Conservation (phyloP, 2,329 filamentous ascomycete species). For the Aspergillus bombycis region DNA sequence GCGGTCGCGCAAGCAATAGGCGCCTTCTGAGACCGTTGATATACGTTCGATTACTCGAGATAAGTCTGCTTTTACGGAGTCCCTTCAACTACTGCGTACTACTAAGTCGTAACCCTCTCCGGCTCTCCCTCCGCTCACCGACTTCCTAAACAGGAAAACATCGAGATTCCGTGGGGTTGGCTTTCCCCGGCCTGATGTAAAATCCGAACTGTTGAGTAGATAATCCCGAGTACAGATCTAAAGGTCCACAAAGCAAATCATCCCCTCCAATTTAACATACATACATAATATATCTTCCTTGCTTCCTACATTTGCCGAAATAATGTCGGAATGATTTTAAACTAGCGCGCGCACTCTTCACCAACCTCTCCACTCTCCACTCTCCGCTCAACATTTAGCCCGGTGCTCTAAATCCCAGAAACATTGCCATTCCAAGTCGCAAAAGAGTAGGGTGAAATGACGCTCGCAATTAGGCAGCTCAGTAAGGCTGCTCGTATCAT, state of each 20-base stretch:
- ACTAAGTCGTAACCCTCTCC: conserved; percentile 17
- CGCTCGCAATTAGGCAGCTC: conserved; percentile 56
- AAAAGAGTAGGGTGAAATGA: conserved; percentile 26
- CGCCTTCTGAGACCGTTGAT: background rate
- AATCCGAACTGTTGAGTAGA: conserved; percentile 7
- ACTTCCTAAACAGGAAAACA: conserved; percentile 34
- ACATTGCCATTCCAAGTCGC: background rate
- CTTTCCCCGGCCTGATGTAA: conserved; percentile 22
- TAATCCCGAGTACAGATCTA: conserved; percentile 1
- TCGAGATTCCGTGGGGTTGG: conserved; percentile 21
- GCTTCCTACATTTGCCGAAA: background rate
- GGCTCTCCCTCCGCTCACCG: conserved; percentile 33
- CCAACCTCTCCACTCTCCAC: background rate
- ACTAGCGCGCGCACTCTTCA: background rate
- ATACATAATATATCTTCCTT: background rate
- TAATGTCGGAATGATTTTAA: background rate
- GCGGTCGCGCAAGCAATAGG: background rate
- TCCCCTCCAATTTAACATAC: background rate
- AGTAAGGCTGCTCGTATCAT: conserved; percentile 87
- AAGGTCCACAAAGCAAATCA: background rate
- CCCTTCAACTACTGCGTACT: background rate
- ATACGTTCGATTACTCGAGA: background rate
- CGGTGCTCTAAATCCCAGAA: background rate
- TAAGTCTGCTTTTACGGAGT: background rate
- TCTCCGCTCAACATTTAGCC: background rate